These are phyloP conservation scores for Penicillium sp. DNA, from an alignment of 2,329 filamentous ascomycete genomes.

Conservation along the genomic window DNA sequence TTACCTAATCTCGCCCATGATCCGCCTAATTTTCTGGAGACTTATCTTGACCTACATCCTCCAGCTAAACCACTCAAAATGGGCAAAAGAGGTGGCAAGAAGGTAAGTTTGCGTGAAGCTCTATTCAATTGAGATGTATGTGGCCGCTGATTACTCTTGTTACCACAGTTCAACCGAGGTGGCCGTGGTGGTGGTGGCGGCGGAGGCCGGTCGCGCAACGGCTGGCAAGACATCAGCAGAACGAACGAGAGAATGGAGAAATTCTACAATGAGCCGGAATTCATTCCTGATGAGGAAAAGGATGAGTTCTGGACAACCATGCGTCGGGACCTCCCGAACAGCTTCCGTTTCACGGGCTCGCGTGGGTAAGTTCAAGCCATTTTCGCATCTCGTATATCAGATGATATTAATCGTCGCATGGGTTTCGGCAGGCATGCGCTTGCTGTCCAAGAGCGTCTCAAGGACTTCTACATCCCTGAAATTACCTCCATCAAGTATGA, in stretches of 20 bases:
- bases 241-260: conserved; percentile 79
- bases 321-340: conserved; percentile 85
- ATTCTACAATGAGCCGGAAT: conserved; percentile 77
- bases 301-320: conserved; percentile 80
- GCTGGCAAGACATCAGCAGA: conserved; percentile 66
- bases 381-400: conserved; percentile 6
- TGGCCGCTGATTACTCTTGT: conserved; percentile 17
- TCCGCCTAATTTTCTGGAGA: conserved; percentile 11
- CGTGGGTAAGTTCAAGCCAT: conserved; percentile 62
- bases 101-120: conserved; percentile 18
- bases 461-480: conserved; percentile 84
- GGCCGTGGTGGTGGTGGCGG: conserved; percentile 46
- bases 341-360: conserved; percentile 94
- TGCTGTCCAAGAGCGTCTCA: conserved; percentile 81
- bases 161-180: conserved; percentile 36
- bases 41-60: conserved; percentile 4
- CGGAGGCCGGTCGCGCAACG: conserved; percentile 39
- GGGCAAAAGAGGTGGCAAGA: conserved; percentile 34
- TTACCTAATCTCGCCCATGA: conserved; percentile 11
- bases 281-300: conserved; percentile 74
- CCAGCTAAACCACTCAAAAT: conserved; percentile 21
- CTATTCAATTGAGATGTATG: not conserved
- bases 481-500: conserved; percentile 83
- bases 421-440: conserved; percentile 69
- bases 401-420: conserved; percentile 12